phyloP scores from a whole-genome alignment of 2,329 filamentous ascomycete species.

The Grosmannia penicillata region DNA sequence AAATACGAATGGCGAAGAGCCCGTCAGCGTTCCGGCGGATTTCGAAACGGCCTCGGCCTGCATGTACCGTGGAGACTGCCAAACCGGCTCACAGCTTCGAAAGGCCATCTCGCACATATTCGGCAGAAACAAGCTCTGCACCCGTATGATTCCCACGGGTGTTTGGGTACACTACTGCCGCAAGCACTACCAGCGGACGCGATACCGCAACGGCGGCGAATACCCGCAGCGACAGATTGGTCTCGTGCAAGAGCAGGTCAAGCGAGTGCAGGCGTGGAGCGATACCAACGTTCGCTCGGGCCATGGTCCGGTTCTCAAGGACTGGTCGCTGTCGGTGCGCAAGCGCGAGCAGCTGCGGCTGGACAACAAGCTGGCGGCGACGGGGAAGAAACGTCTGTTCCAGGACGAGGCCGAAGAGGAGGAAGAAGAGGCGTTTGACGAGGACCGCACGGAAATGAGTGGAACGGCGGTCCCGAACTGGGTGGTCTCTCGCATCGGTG shows the following conservation, averaged over 20 bases:
- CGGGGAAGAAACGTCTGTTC: conserved; percentile 17
- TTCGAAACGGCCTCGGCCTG: conserved; percentile 20
- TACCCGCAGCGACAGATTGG: conserved; percentile 49
- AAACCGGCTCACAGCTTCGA: conserved; percentile 45
- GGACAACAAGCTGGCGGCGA: conserved; percentile 20
- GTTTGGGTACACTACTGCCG: conserved; percentile 68
- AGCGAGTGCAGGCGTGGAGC: conserved; percentile 49
- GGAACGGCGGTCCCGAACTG: conserved; percentile 31
- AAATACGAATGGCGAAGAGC: neutral
- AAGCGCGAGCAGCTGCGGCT: conserved; percentile 50
- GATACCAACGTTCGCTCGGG: conserved; percentile 26
- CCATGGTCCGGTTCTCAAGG: conserved; percentile 29
- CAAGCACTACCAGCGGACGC: conserved; percentile 66
- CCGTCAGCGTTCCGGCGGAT: neutral
- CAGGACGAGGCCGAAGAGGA: conserved; percentile 18
- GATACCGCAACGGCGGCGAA: conserved; percentile 50
- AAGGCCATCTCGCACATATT: conserved; percentile 75
- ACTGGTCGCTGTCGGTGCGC: conserved; percentile 48
- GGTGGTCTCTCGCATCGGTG: conserved; percentile 29
- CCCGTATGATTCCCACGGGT: conserved; percentile 49
- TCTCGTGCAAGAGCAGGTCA: conserved; percentile 47
- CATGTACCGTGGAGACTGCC: conserved; percentile 41
- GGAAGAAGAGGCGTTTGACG: conserved; percentile 14
- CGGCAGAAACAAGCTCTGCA: conserved; percentile 68
- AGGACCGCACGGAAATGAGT: conserved; percentile 17